Conservation (phyloP, 495 filamentous ascomycete species). For the Penicillium coffeae region DNA sequence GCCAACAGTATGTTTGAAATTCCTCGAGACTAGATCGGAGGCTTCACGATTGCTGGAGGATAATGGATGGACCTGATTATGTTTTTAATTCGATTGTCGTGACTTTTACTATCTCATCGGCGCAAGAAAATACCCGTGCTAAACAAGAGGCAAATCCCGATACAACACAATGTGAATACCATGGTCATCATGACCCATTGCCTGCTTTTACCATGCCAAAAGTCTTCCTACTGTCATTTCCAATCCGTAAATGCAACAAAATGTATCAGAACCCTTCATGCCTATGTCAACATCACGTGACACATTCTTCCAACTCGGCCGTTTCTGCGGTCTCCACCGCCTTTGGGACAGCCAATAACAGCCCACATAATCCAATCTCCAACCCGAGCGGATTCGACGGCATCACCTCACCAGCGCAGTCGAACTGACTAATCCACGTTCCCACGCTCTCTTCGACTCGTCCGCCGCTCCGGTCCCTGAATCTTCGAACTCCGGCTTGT, state of each 20-base stretch:
- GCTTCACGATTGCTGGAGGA: neutral
- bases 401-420: conserved; percentile 11
- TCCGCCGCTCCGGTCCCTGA: conserved; percentile 1
- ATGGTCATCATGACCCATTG: too few relatives aligned
- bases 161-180: too few relatives aligned
- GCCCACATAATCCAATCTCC: conserved; percentile 19
- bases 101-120: too few relatives aligned
- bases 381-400: conserved; percentile 17
- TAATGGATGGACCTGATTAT: neutral
- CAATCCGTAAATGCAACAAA: neutral
- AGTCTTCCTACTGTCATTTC: neutral
- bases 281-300: too few relatives aligned
- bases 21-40: conserved; percentile 12
- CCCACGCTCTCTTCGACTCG: conserved; percentile 7
- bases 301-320: neutral
- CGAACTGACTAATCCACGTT: conserved; percentile 1
- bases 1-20: conserved; percentile 17
- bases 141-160: too few relatives aligned
- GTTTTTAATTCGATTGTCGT: neutral
- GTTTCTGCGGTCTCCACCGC: conserved; percentile 13
- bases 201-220: too few relatives aligned
- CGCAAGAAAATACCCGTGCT: too few relatives aligned
- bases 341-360: conserved; percentile 19
- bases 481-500: neutral
- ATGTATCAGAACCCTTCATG: too few relatives aligned